Base-by-base conservation (phyloP, 2,329 filamentous ascomycete species). In the Fusarium palustre region DNA sequence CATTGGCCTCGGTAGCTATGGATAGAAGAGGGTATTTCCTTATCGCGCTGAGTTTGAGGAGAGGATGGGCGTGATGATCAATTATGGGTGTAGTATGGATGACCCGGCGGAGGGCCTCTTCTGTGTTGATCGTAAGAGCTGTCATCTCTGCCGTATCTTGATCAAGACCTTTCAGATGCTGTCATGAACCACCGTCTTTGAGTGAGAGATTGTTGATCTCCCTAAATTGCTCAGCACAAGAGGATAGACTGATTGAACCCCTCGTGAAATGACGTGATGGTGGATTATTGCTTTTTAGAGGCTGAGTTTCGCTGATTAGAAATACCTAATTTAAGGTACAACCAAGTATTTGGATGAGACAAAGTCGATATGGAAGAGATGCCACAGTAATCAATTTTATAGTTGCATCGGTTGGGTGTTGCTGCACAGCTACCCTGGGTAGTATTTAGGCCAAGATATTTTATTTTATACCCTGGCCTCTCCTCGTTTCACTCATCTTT, bases 1-100 rank as follows among this genome's bases (percentile, higher is more conserved):
- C 92, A 59, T 87, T 82, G 2, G 92, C 93, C 81, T 96, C 92
- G 9, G 90, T 91, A 2, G 89, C 88, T 67, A 94, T 90, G 45
- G 88, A 85, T 48, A 87, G 76, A 7, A 89, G 79, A 0, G 83
- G 78, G 55, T 87, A 81, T 24, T 82, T 82, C 59, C 79, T 77
- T 30, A 86, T 77, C 13, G 83, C 78, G 22, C 82, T 79, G 9
- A 81, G 80, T 38, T 85, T 85, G 12, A 93, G 84, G 2, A 93
- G 82, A 30, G 91, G 90, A 69, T 92, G 91, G 4, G 89, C 90
- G 75, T 93, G 91, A 71, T 92, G 88, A 79, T 93, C 91, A 76
- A 93, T 89, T 71, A 92, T 87, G 5, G 91, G 90, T 24, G 85
- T 88, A 22, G 75, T 81, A 30, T 81, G 77, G 59, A 90, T 86